Percentiles rank a stretch among this genome's conserved stretches.
phyloP scores from a whole-genome alignment of 2,329 filamentous ascomycete genomes.

The Metarhizium rileyi region DNA sequence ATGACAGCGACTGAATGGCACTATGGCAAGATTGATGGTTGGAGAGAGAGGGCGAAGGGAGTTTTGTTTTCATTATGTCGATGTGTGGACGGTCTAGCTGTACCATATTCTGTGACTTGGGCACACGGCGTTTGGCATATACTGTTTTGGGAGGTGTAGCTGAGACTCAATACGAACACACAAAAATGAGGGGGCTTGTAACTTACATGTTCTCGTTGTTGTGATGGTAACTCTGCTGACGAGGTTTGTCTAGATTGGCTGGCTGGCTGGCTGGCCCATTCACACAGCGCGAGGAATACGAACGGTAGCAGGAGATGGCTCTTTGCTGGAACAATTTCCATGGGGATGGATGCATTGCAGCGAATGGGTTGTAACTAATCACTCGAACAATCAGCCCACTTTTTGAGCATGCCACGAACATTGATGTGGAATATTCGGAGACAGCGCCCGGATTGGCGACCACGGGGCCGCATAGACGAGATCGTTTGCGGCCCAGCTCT shows the following conservation, averaged over 20 bases:
- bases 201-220: background rate
- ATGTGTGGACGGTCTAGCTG: conserved; percentile 13
- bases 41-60: background rate
- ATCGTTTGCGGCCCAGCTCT: too few relatives aligned
- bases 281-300: too few relatives aligned
- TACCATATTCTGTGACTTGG: conserved; percentile 12
- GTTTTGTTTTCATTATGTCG: conserved; percentile 8
- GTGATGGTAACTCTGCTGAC: background rate
- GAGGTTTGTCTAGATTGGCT: background rate
- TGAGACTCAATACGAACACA: background rate
- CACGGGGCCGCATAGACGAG: too few relatives aligned
- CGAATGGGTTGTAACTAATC: too few relatives aligned
- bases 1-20: conserved; percentile 17
- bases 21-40: background rate
- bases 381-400: too few relatives aligned
- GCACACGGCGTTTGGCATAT: conserved; percentile 14
- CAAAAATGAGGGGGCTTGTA: background rate
- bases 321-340: too few relatives aligned
- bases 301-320: too few relatives aligned
- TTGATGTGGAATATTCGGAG: background rate
- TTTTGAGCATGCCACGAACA: too few relatives aligned
- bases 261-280: too few relatives aligned
- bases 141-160: conserved; percentile 8
- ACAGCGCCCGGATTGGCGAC: background rate
- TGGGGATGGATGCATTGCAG: too few relatives aligned